phyloP scores from a whole-genome alignment of 495 filamentous ascomycete species.

The Pyrenula aspistea region DNA sequence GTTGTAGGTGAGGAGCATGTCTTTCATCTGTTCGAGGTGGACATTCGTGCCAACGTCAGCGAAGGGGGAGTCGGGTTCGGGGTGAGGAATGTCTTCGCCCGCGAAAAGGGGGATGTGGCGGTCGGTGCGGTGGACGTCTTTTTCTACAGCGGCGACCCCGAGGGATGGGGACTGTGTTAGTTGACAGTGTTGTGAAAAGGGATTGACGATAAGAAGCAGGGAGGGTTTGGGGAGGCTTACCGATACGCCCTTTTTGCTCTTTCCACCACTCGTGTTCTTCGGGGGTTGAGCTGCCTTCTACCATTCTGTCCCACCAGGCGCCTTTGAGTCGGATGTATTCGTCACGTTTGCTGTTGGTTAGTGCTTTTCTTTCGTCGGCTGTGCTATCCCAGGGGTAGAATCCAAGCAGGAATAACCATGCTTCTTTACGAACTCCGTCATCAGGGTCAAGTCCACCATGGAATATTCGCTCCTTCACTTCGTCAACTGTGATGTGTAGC shows the following conservation, averaged over 20 bases:
- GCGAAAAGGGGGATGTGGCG: slow-evolving; percentile 85
- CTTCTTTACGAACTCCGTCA: slow-evolving; percentile 87
- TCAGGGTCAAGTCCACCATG: slow-evolving; percentile 85
- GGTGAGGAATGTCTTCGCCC: slow-evolving; percentile 95
- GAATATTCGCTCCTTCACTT: slow-evolving; percentile 93
- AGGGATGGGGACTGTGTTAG: slow-evolving; percentile 33
- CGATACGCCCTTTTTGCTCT: slow-evolving; percentile 86
- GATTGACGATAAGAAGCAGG: neutral
- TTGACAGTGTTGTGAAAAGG: slow-evolving; percentile 3
- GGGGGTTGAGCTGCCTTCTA: slow-evolving; percentile 61
- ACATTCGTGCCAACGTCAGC: slow-evolving; percentile 86
- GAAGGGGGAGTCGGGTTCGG: slow-evolving; percentile 92
- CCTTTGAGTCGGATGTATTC: slow-evolving; percentile 91
- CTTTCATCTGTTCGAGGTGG: slow-evolving; percentile 96
- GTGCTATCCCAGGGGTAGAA: slow-evolving; percentile 87
- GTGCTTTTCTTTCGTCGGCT: slow-evolving; percentile 63
- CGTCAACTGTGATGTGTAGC: slow-evolving; percentile 67
- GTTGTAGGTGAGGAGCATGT: slow-evolving; percentile 97
- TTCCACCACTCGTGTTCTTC: slow-evolving; percentile 89
- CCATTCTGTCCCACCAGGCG: slow-evolving; percentile 90
- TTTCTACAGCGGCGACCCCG: slow-evolving; percentile 54
- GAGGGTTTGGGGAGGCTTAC: slow-evolving; percentile 37
- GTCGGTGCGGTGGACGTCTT: slow-evolving; percentile 96
- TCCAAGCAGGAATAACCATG: slow-evolving; percentile 88
- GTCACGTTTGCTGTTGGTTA: slow-evolving; percentile 76